Evolutionary conservation across 202 grass and related monocot species (phyloP), one percentile per base, ranked within the genome.

Genomic region (Zizania palustris): DNA sequence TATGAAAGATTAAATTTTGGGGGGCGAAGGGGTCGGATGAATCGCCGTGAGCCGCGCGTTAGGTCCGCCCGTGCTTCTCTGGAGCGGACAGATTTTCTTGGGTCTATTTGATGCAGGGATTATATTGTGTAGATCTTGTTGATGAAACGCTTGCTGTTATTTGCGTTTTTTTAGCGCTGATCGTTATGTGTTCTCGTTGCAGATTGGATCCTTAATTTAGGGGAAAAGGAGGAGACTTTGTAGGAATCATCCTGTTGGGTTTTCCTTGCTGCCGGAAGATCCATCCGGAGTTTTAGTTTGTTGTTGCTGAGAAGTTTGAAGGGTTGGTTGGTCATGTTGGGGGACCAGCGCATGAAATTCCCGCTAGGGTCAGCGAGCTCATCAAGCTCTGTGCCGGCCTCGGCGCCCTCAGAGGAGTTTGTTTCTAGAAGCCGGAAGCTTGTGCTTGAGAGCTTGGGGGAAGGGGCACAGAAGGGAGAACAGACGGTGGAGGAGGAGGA

Each of bases 191-290:
- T 38, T 45, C 21, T 45, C 1, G 7, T 60, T 71, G 63, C 65
- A 83, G 80, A 73, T 75, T 75, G 39, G 14, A 40, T 61, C 80
- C 13, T 83, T 67, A 60, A 76, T 61, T 76, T 72, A 39, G 45
- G 65, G 22, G 9, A 4, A 61, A 48, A 50, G 16, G 33, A 46
- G 16, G 15, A 0, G 1, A 71, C 10, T 33, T 49, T 66, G 75
- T 15, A 57, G 19, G 15, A 36, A 38, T 12, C 15, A 33, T 50
- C 2, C 3, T 69, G 11, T 58, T 56, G 46, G 68, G 59, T 41
- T 54, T 57, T 78, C 58, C 10, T 77, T 59, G 56, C 45, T 63
- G 73, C 64, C 36, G 73, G 81, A 71, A 16, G 81, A 55, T 71
- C 51, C 65, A 44, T 63, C 18, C 9, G 19, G 40, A 16, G 4